Evolutionary conservation across 2,329 filamentous ascomycete species (phyloP).

Genomic region (Dactylonectria macrodidyma): DNA sequence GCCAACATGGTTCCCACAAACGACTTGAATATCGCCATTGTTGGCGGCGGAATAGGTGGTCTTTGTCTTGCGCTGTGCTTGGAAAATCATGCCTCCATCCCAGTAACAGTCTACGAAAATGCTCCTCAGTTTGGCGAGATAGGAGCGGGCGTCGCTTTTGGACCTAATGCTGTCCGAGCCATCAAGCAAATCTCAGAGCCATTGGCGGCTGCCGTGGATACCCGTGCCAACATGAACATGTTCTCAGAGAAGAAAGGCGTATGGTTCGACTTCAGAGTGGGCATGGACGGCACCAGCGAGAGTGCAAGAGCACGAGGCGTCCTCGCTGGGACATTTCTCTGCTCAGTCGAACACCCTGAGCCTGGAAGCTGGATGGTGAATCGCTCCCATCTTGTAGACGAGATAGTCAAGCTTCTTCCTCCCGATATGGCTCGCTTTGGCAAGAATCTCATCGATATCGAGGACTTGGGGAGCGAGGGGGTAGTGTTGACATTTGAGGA

Average conservation of each 20-base stretch:
- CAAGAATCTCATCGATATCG: conserved; percentile 22
- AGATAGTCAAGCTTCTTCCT: conserved; percentile 22
- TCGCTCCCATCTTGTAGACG: conserved; percentile 25
- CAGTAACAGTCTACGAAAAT: conserved; percentile 29
- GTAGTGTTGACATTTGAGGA: conserved; percentile 14
- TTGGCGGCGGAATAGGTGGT: conserved; percentile 32
- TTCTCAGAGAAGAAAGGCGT: conserved; percentile 16
- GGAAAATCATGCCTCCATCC: conserved; percentile 16
- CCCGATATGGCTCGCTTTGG: conserved; percentile 11
- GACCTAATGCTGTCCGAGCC: conserved; percentile 23
- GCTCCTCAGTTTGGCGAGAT: conserved; percentile 30
- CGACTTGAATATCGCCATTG: conserved; percentile 54
- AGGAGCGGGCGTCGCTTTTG: conserved; percentile 29
- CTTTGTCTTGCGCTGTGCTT: conserved; percentile 24
- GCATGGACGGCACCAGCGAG: conserved; percentile 18
- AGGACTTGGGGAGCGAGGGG: background rate
- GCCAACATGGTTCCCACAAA: too few relatives aligned
- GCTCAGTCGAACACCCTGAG: conserved; percentile 23
- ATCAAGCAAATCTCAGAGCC: conserved; percentile 18
- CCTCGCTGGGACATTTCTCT: conserved; percentile 10
- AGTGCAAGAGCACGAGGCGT: conserved; percentile 14
- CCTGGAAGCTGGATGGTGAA: conserved; percentile 27
- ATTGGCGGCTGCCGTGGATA: conserved; percentile 9
- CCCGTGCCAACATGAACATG: conserved; percentile 14
- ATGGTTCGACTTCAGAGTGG: conserved; percentile 28